Conservation (phyloP, 2,329 filamentous ascomycete genomes). For the Fusarium napiforme region DNA sequence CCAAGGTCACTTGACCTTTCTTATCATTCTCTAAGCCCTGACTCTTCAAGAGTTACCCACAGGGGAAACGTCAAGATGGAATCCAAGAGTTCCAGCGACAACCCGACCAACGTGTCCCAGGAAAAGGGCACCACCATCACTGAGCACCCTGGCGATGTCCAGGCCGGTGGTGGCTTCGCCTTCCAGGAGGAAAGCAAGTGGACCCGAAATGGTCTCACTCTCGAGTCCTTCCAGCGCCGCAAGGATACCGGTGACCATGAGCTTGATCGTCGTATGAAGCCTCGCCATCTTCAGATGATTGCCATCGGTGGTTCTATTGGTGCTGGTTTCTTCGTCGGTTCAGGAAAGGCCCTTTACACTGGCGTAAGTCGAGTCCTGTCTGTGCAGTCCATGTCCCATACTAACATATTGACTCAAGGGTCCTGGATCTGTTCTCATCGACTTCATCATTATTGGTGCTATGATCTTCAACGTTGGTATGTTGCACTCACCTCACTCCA, state of each 20-base stretch:
- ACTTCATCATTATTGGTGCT: conserved; percentile 66
- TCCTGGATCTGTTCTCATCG: conserved; percentile 58
- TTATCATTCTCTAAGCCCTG: conserved; percentile 19
- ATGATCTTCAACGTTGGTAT: conserved; percentile 68
- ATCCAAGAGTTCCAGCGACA: conserved; percentile 34
- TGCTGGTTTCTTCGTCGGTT: conserved; percentile 72
- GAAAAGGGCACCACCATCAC: conserved; percentile 38
- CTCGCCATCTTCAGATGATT: conserved; percentile 71
- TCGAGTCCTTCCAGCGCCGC: conserved; percentile 42
- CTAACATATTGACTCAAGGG: conserved; percentile 36
- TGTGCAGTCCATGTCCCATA: background rate
- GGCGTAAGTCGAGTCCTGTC: conserved; percentile 50
- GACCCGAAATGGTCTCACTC: conserved; percentile 44
- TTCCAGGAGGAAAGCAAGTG: conserved; percentile 35
- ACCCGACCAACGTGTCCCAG: conserved; percentile 36
- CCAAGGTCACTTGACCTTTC: conserved; percentile 32
- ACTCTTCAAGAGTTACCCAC: conserved; percentile 6
- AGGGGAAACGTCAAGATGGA: conserved; percentile 34
- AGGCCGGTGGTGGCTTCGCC: conserved; percentile 30
- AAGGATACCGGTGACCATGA: conserved; percentile 39
- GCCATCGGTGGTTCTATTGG: conserved; percentile 71
- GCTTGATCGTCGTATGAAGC: conserved; percentile 62
- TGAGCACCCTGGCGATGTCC: conserved; percentile 29
- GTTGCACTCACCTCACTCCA: background rate
- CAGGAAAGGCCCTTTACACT: conserved; percentile 62